phyloP scores from a whole-genome alignment of 2,329 filamentous ascomycete genomes.

The Byssochlamys sp. region DNA sequence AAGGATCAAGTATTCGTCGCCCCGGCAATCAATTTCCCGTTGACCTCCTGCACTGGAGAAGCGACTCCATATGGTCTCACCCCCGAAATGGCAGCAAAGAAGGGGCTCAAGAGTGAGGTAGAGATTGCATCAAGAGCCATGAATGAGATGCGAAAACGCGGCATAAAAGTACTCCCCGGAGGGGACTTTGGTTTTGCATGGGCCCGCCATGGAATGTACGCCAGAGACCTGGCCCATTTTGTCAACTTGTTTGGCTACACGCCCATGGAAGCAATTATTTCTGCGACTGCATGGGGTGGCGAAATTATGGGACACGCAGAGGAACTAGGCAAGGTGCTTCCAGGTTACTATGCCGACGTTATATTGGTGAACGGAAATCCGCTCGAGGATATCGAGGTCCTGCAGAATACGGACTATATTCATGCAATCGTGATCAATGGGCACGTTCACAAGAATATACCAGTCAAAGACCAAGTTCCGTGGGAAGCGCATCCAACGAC shows the following conservation, averaged over 20 bases:
- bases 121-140: conserved; percentile 28
- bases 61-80: conserved; percentile 27
- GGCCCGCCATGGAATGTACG: too few species aligned
- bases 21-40: too few species aligned
- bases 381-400: conserved; percentile 28
- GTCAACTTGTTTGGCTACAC: conserved; percentile 36
- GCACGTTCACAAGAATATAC: too few species aligned
- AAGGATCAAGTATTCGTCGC: too few species aligned
- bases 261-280: conserved; percentile 32
- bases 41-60: too few species aligned
- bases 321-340: conserved; percentile 6
- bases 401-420: conserved; percentile 33
- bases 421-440: conserved; percentile 27
- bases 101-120: conserved; percentile 32
- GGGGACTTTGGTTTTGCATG: too few species aligned
- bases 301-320: conserved; percentile 9
- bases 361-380: conserved; percentile 39
- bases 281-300: conserved; percentile 25
- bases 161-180: too few species aligned
- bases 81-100: conserved; percentile 30
- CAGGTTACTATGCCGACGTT: conserved; percentile 33
- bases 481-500: too few species aligned
- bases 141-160: conserved; percentile 34
- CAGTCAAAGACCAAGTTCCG: too few species aligned
- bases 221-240: conserved; percentile 34